Percentiles rank a stretch among this genome's conserved stretches.
phyloP scores from a whole-genome alignment of 441 rosid genomes.

The Flueggea neowawraea region DNA sequence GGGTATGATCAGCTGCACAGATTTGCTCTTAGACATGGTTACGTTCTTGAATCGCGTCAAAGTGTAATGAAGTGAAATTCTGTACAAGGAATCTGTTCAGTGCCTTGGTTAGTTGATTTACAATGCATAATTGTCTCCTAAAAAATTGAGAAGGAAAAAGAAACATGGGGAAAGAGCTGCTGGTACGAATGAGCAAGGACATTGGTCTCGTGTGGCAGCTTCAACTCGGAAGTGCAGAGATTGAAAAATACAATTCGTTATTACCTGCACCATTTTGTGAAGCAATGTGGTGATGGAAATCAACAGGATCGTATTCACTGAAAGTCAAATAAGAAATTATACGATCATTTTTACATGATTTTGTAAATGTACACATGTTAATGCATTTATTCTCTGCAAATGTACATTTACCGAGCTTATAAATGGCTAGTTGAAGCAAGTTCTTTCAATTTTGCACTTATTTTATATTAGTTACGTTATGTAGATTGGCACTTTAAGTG shows the following conservation, averaged over 20 bases:
- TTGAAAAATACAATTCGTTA: background rate
- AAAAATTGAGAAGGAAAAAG: background rate
- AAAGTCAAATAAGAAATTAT: too few relatives aligned
- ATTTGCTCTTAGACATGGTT: constrained; percentile 44
- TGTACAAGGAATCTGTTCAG: background rate
- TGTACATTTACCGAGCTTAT: too few relatives aligned
- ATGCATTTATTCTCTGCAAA: too few relatives aligned
- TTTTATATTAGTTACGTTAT: too few relatives aligned
- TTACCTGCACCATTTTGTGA: background rate
- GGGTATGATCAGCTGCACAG: constrained; percentile 88
- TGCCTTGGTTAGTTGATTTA: constrained; percentile 12
- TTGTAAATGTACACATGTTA: background rate
- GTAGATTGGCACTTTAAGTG: too few relatives aligned
- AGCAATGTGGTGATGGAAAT: background rate
- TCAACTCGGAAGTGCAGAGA: background rate
- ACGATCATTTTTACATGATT: background rate
- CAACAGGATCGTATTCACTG: too few relatives aligned
- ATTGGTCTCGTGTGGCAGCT: background rate
- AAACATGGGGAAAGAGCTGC: background rate
- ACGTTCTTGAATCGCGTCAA: constrained; percentile 25
- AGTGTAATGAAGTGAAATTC: constrained; percentile 32
- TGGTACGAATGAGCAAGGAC: constrained; percentile 4
- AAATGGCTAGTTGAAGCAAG: too few relatives aligned
- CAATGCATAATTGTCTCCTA: background rate
- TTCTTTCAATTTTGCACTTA: too few relatives aligned